These are phyloP conservation scores for Paraphoma chrysanthemicola DNA, from an alignment of 2,329 filamentous ascomycete genomes.

Conservation along the genomic window DNA sequence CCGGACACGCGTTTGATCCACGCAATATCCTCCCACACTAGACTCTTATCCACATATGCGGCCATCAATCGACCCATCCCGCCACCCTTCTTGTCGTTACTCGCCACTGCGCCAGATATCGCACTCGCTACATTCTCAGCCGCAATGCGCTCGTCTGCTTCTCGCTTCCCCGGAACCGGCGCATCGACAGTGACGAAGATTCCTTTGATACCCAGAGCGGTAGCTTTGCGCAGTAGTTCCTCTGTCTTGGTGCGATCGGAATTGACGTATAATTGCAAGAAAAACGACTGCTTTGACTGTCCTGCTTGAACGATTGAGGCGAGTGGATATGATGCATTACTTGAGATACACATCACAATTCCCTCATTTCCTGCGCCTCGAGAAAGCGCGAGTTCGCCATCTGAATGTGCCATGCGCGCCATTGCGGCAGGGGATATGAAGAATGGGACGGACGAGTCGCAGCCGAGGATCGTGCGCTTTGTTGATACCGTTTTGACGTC, in stretches of 20 bases:
- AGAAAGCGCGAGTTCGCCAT: conserved; percentile 32
- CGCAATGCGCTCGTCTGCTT: conserved; percentile 18
- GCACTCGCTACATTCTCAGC: conserved; percentile 6
- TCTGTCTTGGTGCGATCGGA: neutral
- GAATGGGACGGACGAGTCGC: conserved; percentile 41
- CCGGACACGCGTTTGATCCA: conserved; percentile 44
- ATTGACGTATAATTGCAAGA: conserved; percentile 27
- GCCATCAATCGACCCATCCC: conserved; percentile 65
- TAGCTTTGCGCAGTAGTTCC: neutral
- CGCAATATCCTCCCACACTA: conserved; percentile 28
- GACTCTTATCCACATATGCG: conserved; percentile 43
- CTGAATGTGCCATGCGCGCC: conserved; percentile 28
- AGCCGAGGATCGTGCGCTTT: conserved; percentile 23
- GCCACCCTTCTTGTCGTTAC: conserved; percentile 62
- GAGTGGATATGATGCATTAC: conserved; percentile 26
- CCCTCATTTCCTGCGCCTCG: conserved; percentile 17
- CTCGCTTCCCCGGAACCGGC: conserved; percentile 21
- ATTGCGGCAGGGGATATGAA: conserved; percentile 36
- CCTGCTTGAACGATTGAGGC: conserved; percentile 15
- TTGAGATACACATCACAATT: conserved; percentile 34
- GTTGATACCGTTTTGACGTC: conserved; percentile 31
- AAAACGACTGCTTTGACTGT: conserved; percentile 2
- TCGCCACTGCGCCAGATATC: conserved; percentile 51
- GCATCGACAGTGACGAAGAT: conserved; percentile 27
- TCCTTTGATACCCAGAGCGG: conserved; percentile 9